Base-by-base conservation (phyloP, 176 grass and related monocot species). In the Ampelocalamus luodianensis region DNA sequence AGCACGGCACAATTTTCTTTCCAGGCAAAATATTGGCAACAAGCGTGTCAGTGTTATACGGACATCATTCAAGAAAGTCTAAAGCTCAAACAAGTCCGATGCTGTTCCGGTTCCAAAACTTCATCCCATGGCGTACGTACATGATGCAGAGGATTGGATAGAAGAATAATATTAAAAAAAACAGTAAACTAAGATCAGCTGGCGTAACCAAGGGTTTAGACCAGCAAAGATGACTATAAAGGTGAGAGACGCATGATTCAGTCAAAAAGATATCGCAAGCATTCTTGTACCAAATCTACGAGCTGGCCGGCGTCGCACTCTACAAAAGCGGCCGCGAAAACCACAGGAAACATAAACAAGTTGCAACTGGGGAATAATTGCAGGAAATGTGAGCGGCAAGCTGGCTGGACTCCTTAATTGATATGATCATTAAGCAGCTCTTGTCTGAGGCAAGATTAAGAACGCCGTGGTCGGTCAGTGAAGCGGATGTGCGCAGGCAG, bases 191-290 rank as follows among this genome's bases (percentile, higher is more conserved):
- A 13, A 20, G 42, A 51, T 68, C 49, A 51, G 36, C 8, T 83
- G 36, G 73, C 79, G 79, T 77, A 23, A 11, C 7, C n/a, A 44
- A 43, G 54, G 24, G 48, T 66, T 76, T 37, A 69, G 82, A 45
- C n/a, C 18, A n/a, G 36, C 36, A 72, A 89, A 85, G 87, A 59
- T 67, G 34, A 60, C 39, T 3, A 9, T 14, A 40, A 61, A 53
- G 10, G 24, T 7, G 6, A 15, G 66, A 3, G 44, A 7, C 18
- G 27, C 22, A 56, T 73, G 81, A 85, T 85, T 9, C 37, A 56
- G 87, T 85, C 87, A 89, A 89, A 89, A 89, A 84, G 87, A 68
- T 74, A 4, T 42, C 1, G 58, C 37, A 13, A 3, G 29, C 38
- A 20, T 9, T 61, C 50, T 75, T 82, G 24, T 12, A 22, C 56